Evolutionary conservation across 192 early-diverging fungal genomes (phyloP).

Genomic region (Backusella liffmaniae): DNA sequence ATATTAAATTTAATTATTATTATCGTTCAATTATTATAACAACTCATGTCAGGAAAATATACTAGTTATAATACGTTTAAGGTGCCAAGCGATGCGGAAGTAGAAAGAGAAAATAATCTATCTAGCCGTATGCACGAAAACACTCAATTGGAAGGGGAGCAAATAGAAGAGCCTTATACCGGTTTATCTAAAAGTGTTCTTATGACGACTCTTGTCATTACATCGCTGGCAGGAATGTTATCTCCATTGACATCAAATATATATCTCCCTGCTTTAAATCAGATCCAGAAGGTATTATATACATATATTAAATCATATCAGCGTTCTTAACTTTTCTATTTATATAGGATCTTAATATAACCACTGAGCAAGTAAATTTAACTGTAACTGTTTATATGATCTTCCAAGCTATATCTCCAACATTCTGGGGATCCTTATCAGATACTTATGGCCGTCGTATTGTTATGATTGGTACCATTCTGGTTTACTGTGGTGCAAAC

Average conservation of each 20-base stretch:
- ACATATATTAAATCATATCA: not conserved
- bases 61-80: too few species aligned
- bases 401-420: conserved; percentile 33
- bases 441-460: conserved; percentile 35
- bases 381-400: conserved; percentile 27
- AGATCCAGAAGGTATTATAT: conserved; percentile 14
- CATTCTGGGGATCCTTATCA: conserved; percentile 36
- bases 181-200: conserved; percentile 24
- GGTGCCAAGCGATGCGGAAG: too few species aligned
- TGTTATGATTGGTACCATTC: conserved; percentile 28
- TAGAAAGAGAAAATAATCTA: too few species aligned
- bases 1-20: not conserved
- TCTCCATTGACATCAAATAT: conserved; percentile 23
- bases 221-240: conserved; percentile 33
- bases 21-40: too few species aligned
- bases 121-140: too few species aligned
- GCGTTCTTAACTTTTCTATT: not conserved
- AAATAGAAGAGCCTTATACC: conserved; percentile 9
- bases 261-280: conserved; percentile 24
- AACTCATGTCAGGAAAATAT: too few species aligned
- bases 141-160: not conserved
- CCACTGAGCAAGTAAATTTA: conserved; percentile 6
- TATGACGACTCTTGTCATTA: conserved; percentile 28
- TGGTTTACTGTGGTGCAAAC: conserved; percentile 29
- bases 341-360: conserved; percentile 7